Base-by-base conservation (phyloP, 176 grass and related monocot species). In the Otatea glauca region DNA sequence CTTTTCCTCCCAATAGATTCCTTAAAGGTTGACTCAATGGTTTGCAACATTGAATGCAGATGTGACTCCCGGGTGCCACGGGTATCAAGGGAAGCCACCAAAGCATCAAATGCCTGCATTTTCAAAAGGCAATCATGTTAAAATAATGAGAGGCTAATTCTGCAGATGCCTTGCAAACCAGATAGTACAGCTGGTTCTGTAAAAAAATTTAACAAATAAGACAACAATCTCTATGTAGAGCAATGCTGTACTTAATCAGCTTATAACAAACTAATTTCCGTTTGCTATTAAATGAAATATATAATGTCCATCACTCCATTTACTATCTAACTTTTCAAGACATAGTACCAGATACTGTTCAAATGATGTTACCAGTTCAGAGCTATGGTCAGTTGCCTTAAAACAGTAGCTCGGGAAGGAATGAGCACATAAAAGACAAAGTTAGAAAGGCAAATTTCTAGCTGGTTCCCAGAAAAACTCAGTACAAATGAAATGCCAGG, bases 21-120 rank as follows among this genome's bases (percentile, higher is more conserved):
- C 74, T 94, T 98, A 74, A 98, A 98, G 60, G 83, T 91, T 78
- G 91, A n/a, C 85, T 98, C 96, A 20, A 98, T 90, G 69, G 89
- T 87, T 85, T 85, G 91, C 84, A 98, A 82, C 93, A 98, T 94
- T 41, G 91, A 94, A 89, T 91, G 88, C 37, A 98, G 74, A 91
- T 98, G 89, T 38, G 95, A 88, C 76, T 98, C 95, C 25, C 92
- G 76, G 83, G 85, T 85, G n/a, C 95, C 95, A 70, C 95, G 95
- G 44, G 91, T 93, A 81, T 98, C 93, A 39, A 98, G 89, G n/a
- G 87, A 85, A 50, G 85, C 62, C 51, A 95, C 29, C 60, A 98
- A 87, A 82, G 91, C 80, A 81, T 98, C 96, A 90, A 95, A 95
- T 20, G 70, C 88, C 96, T 99, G 84, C 85, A 92, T 94, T 50